These are phyloP conservation scores for Colletotrichum incanum DNA, from an alignment of 2,329 filamentous ascomycete genomes.

Conservation along the genomic window DNA sequence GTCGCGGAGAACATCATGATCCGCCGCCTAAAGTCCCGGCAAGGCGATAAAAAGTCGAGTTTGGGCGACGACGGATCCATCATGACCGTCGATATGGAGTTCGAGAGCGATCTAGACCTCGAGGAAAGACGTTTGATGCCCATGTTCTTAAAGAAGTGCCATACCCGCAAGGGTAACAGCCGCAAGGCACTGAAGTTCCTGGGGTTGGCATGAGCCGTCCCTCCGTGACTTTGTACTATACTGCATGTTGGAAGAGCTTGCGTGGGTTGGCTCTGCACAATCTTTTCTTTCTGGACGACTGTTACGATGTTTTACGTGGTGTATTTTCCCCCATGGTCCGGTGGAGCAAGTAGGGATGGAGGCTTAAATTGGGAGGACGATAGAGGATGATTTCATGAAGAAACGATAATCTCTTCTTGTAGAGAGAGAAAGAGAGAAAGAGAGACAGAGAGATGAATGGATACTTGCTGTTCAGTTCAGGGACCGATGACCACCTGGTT, in stretches of 20 bases:
- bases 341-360: neutral
- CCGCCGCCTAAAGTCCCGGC: constrained; percentile 50
- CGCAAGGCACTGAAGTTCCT: constrained; percentile 70
- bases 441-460: neutral
- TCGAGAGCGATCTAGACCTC: constrained; percentile 60
- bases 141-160: constrained; percentile 58
- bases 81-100: constrained; percentile 54
- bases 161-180: constrained; percentile 58
- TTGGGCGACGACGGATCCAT: constrained; percentile 51
- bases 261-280: constrained; percentile 1
- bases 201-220: constrained; percentile 57
- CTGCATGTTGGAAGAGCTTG: neutral
- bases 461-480: neutral
- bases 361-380: neutral
- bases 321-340: neutral
- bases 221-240: neutral
- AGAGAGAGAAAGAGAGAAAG: neutral
- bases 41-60: constrained; percentile 25
- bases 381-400: neutral
- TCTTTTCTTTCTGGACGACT: constrained; percentile 6
- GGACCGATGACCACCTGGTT: neutral
- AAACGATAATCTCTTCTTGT: neutral
- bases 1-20: constrained; percentile 54
- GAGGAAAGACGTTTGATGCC: constrained; percentile 70
- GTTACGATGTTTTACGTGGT: constrained; percentile 6